Conservation (phyloP, 2,329 filamentous ascomycete genomes). For the Monascus ruber region DNA sequence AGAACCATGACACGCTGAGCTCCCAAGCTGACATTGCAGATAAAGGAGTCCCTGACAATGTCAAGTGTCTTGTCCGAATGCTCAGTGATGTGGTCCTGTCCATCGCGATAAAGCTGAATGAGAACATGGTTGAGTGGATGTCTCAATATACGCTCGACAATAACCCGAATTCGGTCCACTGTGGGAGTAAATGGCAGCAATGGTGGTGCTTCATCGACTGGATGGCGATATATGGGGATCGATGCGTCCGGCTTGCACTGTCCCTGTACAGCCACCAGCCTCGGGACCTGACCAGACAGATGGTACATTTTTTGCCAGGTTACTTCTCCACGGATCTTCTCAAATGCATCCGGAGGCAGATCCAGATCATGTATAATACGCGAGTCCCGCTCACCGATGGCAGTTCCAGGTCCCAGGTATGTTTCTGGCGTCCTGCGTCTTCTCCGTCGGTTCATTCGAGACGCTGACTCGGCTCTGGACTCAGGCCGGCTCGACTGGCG, state of each 20-base stretch:
- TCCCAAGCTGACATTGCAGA: conserved; percentile 90
- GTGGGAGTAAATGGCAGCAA: conserved; percentile 63
- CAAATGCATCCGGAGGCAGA: conserved; percentile 50
- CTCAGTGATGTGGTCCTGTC: conserved; percentile 86
- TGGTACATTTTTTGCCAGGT: conserved; percentile 89
- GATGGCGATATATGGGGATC: conserved; percentile 88
- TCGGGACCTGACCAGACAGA: conserved; percentile 79
- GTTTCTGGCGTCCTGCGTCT: conserved; percentile 10
- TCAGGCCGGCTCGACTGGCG: conserved; percentile 17
- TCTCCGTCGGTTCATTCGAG: conserved; percentile 11
- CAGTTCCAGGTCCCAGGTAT: conserved; percentile 38
- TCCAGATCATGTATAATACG: conserved; percentile 61
- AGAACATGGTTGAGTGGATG: conserved; percentile 83
- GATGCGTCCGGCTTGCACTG: conserved; percentile 52
- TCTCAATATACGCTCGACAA: conserved; percentile 60
- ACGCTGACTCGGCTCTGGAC: conserved; percentile 6
- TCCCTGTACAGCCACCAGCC: conserved; percentile 83
- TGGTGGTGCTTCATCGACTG: conserved; percentile 74
- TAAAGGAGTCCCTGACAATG: conserved; percentile 66
- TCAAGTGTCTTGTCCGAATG: conserved; percentile 96
- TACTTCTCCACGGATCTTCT: conserved; percentile 60
- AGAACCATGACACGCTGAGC: conserved; percentile 84
- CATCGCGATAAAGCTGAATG: conserved; percentile 84
- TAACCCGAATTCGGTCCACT: conserved; percentile 55
- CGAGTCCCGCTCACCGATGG: conserved; percentile 72